Conservation (phyloP, 148 eudicot species). For the Talinum fruticosum region DNA sequence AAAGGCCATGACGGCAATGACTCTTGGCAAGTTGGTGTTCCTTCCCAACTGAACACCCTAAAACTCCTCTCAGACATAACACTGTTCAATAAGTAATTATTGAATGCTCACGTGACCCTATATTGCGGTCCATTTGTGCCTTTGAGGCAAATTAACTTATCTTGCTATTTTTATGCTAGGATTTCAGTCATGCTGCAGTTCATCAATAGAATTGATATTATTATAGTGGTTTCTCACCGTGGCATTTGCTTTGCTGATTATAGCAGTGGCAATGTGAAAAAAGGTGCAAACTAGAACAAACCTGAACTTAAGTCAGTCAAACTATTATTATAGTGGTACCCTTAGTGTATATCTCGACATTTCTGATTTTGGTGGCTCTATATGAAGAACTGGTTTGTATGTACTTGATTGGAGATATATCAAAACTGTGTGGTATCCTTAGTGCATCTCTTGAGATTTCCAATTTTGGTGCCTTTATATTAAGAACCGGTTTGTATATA, state of each 20-base stretch:
- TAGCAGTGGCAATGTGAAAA: background rate
- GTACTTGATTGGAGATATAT: too few relatives aligned
- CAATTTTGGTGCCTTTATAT: background rate
- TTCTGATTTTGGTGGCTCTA: too few relatives aligned
- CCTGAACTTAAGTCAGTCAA: too few relatives aligned
- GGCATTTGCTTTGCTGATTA: background rate
- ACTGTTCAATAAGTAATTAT: background rate
- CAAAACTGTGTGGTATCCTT: too few relatives aligned
- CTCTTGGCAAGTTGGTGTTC: background rate
- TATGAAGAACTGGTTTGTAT: too few relatives aligned
- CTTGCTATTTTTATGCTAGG: background rate
- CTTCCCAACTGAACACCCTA: background rate
- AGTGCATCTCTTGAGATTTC: background rate
- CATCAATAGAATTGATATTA: background rate
- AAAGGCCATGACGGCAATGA: background rate
- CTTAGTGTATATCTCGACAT: too few relatives aligned
- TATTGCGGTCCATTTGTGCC: background rate
- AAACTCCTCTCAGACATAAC: background rate
- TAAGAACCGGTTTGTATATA: background rate
- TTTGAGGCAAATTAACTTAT: background rate
- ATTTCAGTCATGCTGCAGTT: background rate
- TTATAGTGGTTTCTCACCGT: background rate
- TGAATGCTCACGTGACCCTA: background rate
- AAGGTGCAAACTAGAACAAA: too few relatives aligned
- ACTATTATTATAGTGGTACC: too few relatives aligned